Evolutionary conservation across 228 moss, liverwort and hornwort species (phyloP).

Genomic region (Sphagnum fallax): DNA sequence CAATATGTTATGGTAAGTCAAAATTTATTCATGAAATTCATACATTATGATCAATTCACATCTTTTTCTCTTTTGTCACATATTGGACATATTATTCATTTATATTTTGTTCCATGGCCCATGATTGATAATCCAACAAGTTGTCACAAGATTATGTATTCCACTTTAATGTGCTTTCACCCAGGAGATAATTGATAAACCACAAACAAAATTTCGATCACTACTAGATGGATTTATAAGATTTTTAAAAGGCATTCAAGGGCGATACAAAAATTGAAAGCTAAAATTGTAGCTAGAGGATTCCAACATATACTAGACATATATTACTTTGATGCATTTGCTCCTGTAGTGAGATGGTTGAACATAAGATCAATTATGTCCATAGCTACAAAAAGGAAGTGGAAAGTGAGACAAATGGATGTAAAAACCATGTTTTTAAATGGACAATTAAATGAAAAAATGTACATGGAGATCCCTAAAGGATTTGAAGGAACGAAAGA

Average conservation of each 20-base stretch:
- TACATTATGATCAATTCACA: no score
- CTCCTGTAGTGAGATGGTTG: background rate
- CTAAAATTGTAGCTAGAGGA: slow-evolving; percentile 1
- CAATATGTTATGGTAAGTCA: no score
- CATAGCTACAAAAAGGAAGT: background rate
- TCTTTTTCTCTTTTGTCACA: no score
- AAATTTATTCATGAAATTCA: no score
- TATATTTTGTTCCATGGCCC: no score
- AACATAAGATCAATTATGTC: background rate
- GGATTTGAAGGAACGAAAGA: background rate
- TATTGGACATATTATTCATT: no score
- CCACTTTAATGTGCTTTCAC: no score
- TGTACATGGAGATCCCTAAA: slow-evolving; percentile 1
- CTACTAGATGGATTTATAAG: background rate
- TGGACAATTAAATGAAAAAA: background rate
- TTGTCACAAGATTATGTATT: no score
- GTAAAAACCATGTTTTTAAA: background rate
- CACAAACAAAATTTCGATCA: background rate
- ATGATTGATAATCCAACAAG: no score
- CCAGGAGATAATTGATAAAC: background rate
- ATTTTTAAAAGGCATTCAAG: background rate
- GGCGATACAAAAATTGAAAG: background rate
- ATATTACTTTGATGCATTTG: slow-evolving; percentile 6
- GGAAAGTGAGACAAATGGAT: background rate
- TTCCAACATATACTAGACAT: background rate